phyloP scores from a whole-genome alignment of 768 basidiomycete genomes.

The Serendipita indica region DNA sequence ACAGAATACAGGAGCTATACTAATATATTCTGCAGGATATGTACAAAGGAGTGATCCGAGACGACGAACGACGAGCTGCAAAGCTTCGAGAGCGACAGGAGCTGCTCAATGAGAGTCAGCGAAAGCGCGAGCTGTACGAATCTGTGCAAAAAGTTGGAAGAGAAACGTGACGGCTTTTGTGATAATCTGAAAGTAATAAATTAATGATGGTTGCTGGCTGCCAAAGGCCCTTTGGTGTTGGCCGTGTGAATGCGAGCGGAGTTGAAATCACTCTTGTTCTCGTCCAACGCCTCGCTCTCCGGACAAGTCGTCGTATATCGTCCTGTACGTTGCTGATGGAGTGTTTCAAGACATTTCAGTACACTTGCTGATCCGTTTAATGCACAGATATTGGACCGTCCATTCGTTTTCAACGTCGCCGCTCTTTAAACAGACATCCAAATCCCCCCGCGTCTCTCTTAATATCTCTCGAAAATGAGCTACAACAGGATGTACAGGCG shows the following conservation, averaged over 20 bases:
- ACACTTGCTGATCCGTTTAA: not conserved
- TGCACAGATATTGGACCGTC: not conserved
- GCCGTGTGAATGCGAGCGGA: not conserved
- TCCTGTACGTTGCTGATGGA: conserved; percentile 1
- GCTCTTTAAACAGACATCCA: not conserved
- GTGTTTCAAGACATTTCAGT: not conserved
- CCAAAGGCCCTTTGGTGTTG: not conserved
- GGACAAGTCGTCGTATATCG: not conserved
- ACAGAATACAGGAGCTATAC: not conserved
- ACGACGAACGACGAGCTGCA: conserved; percentile 65
- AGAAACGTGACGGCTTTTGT: not conserved
- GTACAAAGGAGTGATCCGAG: conserved; percentile 80
- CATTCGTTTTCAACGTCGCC: not conserved
- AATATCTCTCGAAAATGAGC: not conserved
- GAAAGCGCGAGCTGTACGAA: conserved; percentile 55
- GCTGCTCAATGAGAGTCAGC: conserved; percentile 35
- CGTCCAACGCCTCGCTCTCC: not conserved
- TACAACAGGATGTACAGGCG: conserved; percentile 4
- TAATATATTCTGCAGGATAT: conserved; percentile 41
- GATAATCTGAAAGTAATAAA: not conserved
- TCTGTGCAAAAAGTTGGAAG: conserved; percentile 25
- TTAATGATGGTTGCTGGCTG: not conserved
- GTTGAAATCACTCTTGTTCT: not conserved
- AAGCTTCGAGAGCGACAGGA: conserved; percentile 56
- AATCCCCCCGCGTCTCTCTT: not conserved